phyloP scores from a whole-genome alignment of 2,329 filamentous ascomycete genomes.

The Alternaria hordeiaustralica region DNA sequence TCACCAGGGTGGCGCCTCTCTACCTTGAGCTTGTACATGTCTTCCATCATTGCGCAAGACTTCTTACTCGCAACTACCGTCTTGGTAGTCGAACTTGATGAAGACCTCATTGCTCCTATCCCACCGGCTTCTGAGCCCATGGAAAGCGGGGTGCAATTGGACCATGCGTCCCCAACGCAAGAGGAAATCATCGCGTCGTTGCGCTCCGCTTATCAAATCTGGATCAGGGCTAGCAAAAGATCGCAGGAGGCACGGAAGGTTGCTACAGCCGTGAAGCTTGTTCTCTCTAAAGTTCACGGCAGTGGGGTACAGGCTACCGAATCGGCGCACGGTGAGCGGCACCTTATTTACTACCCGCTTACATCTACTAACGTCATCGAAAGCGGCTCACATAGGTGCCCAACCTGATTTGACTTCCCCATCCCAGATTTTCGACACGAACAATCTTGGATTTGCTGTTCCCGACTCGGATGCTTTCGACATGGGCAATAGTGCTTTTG shows the following conservation, averaged over 20 bases:
- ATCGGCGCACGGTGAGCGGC: conserved; percentile 14
- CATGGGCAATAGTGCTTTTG: conserved; percentile 10
- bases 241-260: conserved; percentile 43
- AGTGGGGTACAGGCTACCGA: not conserved
- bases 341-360: not conserved
- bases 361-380: not conserved
- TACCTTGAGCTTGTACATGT: conserved; percentile 53
- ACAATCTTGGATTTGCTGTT: conserved; percentile 1
- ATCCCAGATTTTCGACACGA: conserved; percentile 24
- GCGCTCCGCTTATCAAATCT: conserved; percentile 29
- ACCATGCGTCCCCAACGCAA: conserved; percentile 28
- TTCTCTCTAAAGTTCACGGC: conserved; percentile 32
- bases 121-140: not conserved
- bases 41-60: conserved; percentile 53
- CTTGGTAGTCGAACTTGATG: conserved; percentile 53
- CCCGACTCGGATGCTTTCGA: conserved; percentile 2
- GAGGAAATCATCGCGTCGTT: conserved; percentile 34
- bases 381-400: conserved; percentile 1
- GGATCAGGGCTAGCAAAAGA: conserved; percentile 29
- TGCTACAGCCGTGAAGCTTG: conserved; percentile 34
- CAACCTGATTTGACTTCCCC: conserved; percentile 11
- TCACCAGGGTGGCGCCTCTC: conserved; percentile 40
- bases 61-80: conserved; percentile 58
- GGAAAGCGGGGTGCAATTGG: conserved; percentile 23
- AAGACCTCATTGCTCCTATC: conserved; percentile 28